These are phyloP conservation scores for Paraleonurus japonicus DNA, from an alignment of 257 asterid genomes.

Conservation along the genomic window DNA sequence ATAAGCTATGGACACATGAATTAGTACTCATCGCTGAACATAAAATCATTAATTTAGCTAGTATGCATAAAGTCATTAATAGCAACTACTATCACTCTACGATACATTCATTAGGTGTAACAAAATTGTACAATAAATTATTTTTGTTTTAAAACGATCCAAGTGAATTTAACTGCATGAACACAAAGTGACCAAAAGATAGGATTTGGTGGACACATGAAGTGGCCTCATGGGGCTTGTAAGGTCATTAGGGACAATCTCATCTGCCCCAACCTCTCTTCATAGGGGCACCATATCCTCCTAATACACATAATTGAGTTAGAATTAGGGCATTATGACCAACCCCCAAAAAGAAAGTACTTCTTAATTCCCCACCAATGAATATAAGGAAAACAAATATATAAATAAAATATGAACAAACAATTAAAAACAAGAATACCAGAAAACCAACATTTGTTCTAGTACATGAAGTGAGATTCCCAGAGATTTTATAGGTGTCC, in stretches of 20 bases:
- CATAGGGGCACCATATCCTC: conserved; percentile 32
- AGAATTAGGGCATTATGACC: conserved; percentile 28
- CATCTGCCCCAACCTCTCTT: conserved; percentile 30
- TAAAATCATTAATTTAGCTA: too few relatives aligned
- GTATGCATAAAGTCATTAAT: too few relatives aligned
- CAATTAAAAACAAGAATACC: conserved; percentile 3
- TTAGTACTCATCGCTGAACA: too few relatives aligned
- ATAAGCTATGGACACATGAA: too few relatives aligned
- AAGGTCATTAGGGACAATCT: conserved; percentile 19
- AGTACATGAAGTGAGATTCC: conserved; percentile 28
- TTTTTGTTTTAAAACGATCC: too few relatives aligned
- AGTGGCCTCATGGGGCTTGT: conserved; percentile 16
- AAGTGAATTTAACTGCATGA: background rate
- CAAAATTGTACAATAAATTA: too few relatives aligned
- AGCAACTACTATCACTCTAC: too few relatives aligned
- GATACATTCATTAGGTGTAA: too few relatives aligned
- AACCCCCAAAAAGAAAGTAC: background rate
- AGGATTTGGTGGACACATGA: conserved; percentile 22
- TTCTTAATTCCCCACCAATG: conserved; percentile 4
- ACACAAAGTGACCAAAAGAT: background rate
- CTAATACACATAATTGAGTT: conserved; percentile 21
- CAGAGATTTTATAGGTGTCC: conserved; percentile 27
- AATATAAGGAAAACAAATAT: background rate
- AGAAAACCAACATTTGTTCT: conserved; percentile 19
- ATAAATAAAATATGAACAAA: background rate